phyloP scores from a whole-genome alignment of 495 filamentous ascomycete species.

The Podospora tetraspora region DNA sequence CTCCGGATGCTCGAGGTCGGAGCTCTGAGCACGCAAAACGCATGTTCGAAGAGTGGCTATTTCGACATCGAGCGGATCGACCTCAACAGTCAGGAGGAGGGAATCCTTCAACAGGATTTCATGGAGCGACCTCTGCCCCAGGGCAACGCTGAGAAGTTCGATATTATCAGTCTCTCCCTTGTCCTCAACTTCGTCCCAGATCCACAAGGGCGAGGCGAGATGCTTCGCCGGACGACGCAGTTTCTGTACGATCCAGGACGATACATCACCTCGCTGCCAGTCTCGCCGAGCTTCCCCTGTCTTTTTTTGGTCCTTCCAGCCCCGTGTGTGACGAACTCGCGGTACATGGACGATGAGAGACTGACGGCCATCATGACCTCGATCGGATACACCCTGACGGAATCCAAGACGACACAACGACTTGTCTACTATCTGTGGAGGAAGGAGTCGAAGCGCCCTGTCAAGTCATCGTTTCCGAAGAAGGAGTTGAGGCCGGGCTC shows the following conservation, averaged over 20 bases:
- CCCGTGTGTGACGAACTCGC: slow-evolving; percentile 84
- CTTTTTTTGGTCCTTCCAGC: slow-evolving; percentile 89
- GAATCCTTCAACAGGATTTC: slow-evolving; percentile 85
- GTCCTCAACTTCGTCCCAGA: slow-evolving; percentile 92
- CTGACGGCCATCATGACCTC: slow-evolving; percentile 67
- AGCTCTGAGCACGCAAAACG: slow-evolving; percentile 78
- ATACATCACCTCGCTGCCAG: slow-evolving; percentile 15
- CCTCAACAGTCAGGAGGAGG: slow-evolving; percentile 73
- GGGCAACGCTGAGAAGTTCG: slow-evolving; percentile 59
- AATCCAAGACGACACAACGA: slow-evolving; percentile 70
- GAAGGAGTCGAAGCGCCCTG: slow-evolving; percentile 22
- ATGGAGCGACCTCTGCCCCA: slow-evolving; percentile 78
- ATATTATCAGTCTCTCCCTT: slow-evolving; percentile 87
- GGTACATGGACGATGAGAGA: slow-evolving; percentile 75
- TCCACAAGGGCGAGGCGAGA: slow-evolving; percentile 68
- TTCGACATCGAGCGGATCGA: slow-evolving; percentile 85
- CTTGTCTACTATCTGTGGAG: slow-evolving; percentile 87
- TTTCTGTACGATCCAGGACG: slow-evolving; percentile 50
- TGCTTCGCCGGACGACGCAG: slow-evolving; percentile 69
- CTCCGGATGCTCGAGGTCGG: slow-evolving; percentile 81
- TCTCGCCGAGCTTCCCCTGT: slow-evolving; percentile 53
- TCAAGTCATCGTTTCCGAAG: slow-evolving; percentile 46
- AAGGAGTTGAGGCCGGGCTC: slow-evolving; percentile 66
- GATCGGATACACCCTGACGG: slow-evolving; percentile 63
- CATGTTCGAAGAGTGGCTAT: slow-evolving; percentile 62